A percentile compares a stretch with the other conserved stretches of the same genome.
Conservation (phyloP, 768 basidiomycete species). For the Chalciporus chontae region DNA sequence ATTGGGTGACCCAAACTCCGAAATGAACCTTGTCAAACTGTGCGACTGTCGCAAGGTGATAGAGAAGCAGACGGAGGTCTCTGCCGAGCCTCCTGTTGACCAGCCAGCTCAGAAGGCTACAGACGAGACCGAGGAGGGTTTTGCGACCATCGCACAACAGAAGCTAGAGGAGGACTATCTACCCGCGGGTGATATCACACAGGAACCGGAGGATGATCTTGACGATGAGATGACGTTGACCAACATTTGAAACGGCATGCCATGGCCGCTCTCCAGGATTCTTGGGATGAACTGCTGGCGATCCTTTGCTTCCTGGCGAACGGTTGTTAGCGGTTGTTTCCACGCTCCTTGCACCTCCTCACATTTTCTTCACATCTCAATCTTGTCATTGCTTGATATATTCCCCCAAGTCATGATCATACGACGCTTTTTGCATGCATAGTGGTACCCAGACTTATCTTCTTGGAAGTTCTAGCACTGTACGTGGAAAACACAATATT, state of each 20-base stretch:
- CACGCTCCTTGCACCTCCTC: slow-evolving; percentile 17
- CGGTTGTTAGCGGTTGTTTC: slow-evolving; percentile 31
- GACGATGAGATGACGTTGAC: slow-evolving; percentile 14
- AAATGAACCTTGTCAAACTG: slow-evolving; percentile 40
- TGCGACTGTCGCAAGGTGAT: slow-evolving; percentile 38
- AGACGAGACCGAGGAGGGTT: slow-evolving; percentile 51
- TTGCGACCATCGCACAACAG: slow-evolving; percentile 40
- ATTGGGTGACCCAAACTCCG: slow-evolving; percentile 45
- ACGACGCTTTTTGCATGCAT: neutral
- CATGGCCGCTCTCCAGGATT: slow-evolving; percentile 10
- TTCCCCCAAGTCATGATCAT: neutral
- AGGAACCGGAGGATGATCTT: slow-evolving; percentile 18
- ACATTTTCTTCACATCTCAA: neutral
- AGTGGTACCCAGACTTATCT: neutral
- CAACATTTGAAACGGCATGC: slow-evolving; percentile 2
- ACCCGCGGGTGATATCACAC: slow-evolving; percentile 9
- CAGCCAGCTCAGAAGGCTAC: slow-evolving; percentile 23
- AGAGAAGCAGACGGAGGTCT: slow-evolving; percentile 13
- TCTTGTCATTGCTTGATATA: neutral
- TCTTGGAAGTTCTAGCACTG: too few species aligned
- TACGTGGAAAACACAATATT: too few species aligned
- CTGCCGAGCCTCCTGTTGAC: slow-evolving; percentile 16
- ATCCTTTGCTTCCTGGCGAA: slow-evolving; percentile 31
- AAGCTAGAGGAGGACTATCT: slow-evolving; percentile 27
- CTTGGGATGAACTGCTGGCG: slow-evolving; percentile 32